These are phyloP conservation scores for Fusarium keratoplasticum DNA, from an alignment of 2,329 filamentous ascomycete species.

Conservation along the genomic window DNA sequence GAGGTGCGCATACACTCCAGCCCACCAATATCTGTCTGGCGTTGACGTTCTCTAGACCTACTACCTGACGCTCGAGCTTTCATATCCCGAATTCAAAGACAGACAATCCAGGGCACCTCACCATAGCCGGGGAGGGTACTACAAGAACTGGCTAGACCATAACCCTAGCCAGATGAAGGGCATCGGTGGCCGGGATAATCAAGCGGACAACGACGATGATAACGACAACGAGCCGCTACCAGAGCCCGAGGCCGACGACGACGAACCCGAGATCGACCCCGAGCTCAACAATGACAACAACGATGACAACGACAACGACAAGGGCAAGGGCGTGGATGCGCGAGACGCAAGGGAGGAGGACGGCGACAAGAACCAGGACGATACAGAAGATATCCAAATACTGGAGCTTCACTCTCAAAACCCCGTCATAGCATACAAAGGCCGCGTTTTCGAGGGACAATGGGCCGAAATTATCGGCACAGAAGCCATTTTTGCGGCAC, in stretches of 20 bases:
- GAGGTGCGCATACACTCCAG: constrained; percentile 57
- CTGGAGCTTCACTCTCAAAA: constrained; percentile 82
- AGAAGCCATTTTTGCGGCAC: constrained; percentile 77
- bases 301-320: constrained; percentile 29
- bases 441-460: constrained; percentile 79
- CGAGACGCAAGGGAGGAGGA: constrained; percentile 25
- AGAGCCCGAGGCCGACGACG: constrained; percentile 51
- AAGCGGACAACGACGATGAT: constrained; percentile 45
- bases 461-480: constrained; percentile 90
- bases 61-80: constrained; percentile 73
- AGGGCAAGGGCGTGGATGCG: constrained; percentile 31
- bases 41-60: constrained; percentile 62
- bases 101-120: constrained; percentile 54
- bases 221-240: constrained; percentile 48
- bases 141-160: constrained; percentile 55
- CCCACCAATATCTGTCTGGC: neutral
- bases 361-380: constrained; percentile 28
- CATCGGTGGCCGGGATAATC: constrained; percentile 16
- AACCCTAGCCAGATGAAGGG: constrained; percentile 36
- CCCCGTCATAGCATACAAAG: constrained; percentile 84
- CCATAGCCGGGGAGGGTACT: constrained; percentile 60
- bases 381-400: constrained; percentile 72
- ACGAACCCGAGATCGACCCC: constrained; percentile 41
- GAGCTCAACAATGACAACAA: constrained; percentile 37
- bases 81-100: constrained; percentile 67